phyloP scores from a whole-genome alignment of 2,329 filamentous ascomycete genomes.

The Sclerotinia spermophila region DNA sequence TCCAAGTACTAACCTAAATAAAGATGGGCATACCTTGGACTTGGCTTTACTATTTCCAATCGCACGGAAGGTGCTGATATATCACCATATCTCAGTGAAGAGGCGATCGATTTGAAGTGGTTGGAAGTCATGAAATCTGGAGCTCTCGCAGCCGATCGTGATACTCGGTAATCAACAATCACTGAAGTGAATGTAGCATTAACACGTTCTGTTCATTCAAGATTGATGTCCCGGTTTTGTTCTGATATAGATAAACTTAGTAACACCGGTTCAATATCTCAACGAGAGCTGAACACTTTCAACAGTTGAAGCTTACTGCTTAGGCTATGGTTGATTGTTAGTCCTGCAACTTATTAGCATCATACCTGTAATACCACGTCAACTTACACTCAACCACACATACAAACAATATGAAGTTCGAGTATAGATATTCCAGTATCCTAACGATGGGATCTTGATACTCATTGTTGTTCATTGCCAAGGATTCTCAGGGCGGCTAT shows the following conservation, averaged over 20 bases:
- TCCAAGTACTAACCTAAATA: not conserved
- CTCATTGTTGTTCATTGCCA: not conserved
- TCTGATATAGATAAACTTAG: too few relatives aligned
- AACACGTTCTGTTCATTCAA: not conserved
- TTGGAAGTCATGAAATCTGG: slow-evolving; percentile 6
- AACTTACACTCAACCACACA: not conserved
- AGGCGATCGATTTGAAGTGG: slow-evolving; percentile 10
- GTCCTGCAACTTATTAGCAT: not conserved
- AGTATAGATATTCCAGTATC: not conserved
- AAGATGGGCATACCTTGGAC: slow-evolving; percentile 18
- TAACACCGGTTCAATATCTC: too few relatives aligned
- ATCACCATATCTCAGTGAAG: slow-evolving; percentile 13
- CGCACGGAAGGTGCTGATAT: slow-evolving; percentile 11
- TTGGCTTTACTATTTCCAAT: slow-evolving; percentile 3
- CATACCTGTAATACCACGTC: not conserved
- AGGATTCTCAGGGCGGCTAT: too few relatives aligned
- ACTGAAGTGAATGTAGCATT: not conserved
- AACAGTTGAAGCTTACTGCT: not conserved
- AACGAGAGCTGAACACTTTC: too few relatives aligned
- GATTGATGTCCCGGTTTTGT: not conserved
- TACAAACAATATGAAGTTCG: too few relatives aligned
- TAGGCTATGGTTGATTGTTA: not conserved
- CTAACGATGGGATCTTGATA: not conserved
- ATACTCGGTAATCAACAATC: not conserved
- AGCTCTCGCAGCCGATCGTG: not conserved